These are phyloP conservation scores for Nicotiana obtusifolia DNA, from an alignment of 257 asterid genomes.

Conservation along the genomic window DNA sequence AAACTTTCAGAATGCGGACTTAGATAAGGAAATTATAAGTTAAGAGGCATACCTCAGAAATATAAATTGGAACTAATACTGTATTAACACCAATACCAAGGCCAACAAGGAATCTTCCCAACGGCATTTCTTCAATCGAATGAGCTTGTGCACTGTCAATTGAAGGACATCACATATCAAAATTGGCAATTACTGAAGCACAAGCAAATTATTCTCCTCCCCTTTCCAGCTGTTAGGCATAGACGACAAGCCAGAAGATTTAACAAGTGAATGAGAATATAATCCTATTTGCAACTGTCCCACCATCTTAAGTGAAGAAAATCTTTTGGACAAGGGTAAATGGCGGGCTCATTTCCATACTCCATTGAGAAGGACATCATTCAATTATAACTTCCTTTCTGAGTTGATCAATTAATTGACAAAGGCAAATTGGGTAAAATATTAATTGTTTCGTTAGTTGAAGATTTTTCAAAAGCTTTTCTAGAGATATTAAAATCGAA, in stretches of 20 bases:
- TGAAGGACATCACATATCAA: slow-evolving; percentile 11
- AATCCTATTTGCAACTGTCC: background rate
- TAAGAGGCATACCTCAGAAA: slow-evolving; percentile 64
- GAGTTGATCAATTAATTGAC: too few species aligned
- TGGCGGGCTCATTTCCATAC: too few species aligned
- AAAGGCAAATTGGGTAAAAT: too few species aligned
- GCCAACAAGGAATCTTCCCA: slow-evolving; percentile 83
- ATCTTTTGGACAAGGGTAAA: background rate
- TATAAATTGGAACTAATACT: slow-evolving; percentile 80
- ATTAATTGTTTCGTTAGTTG: too few species aligned
- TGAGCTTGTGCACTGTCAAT: slow-evolving; percentile 84
- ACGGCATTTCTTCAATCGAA: slow-evolving; percentile 66
- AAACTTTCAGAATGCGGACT: background rate
- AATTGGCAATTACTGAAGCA: background rate
- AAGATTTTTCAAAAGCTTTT: too few species aligned
- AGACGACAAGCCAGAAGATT: background rate
- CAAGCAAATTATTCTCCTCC: background rate
- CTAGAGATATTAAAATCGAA: too few species aligned
- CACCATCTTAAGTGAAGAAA: background rate
- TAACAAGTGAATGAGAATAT: background rate
- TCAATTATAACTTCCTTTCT: too few species aligned
- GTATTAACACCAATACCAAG: slow-evolving; percentile 90
- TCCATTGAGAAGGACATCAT: too few species aligned
- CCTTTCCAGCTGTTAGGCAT: background rate
- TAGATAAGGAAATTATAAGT: background rate